These are phyloP conservation scores for Trichoderma sp. DNA, from an alignment of 2,329 filamentous ascomycete species.

Conservation along the genomic window DNA sequence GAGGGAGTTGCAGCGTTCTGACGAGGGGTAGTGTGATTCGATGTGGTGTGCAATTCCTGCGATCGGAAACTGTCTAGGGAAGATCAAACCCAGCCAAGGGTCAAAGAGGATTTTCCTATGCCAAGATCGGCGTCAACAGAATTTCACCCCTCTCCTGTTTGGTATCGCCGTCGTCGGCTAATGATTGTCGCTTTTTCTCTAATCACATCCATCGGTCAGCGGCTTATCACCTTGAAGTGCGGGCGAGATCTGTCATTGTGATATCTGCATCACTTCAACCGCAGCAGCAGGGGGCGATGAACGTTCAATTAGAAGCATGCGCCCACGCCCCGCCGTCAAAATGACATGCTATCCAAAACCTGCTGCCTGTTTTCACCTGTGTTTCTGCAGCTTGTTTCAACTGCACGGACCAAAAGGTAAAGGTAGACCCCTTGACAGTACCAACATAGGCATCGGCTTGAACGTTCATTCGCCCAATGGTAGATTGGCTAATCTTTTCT, in stretches of 20 bases:
- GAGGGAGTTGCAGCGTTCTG: neutral
- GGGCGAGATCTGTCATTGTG: neutral
- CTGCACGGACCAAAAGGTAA: neutral
- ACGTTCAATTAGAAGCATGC: neutral
- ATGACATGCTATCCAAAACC: neutral
- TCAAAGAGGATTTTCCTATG: neutral
- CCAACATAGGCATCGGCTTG: neutral
- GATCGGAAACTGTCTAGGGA: slow-evolving; percentile 14
- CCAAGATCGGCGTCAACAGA: neutral
- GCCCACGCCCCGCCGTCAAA: neutral
- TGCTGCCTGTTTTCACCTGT: neutral
- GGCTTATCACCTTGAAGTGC: neutral
- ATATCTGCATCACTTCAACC: neutral
- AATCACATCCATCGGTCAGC: slow-evolving; percentile 2
- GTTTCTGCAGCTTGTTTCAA: neutral
- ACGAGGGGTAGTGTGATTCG: neutral
- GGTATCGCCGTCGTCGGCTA: slow-evolving; percentile 9
- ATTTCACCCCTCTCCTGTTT: neutral
- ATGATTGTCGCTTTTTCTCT: slow-evolving; percentile 1
- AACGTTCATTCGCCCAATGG: neutral
- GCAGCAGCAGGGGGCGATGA: neutral
- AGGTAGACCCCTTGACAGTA: neutral
- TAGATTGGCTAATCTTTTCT: neutral
- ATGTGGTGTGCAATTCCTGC: slow-evolving; percentile 8
- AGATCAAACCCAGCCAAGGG: slow-evolving; percentile 4